Base-by-base conservation (phyloP, 371 early-diverging fungal species). In the Lichtheimia ornata region DNA sequence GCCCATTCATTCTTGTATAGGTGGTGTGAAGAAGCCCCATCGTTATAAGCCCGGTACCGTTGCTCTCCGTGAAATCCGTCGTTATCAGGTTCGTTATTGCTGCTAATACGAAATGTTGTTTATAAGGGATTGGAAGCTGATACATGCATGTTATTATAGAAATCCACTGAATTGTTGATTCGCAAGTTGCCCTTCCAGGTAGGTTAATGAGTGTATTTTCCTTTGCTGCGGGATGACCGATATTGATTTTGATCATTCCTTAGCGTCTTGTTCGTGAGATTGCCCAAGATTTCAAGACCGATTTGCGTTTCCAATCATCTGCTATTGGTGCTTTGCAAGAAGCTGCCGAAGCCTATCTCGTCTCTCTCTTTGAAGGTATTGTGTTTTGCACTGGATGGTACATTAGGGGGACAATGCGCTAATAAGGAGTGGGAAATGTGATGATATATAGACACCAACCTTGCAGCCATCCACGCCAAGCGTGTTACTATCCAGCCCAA, bases 401-500 rank as follows among this genome's bases (percentile, higher is more conserved):
- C 13, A 28, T 27, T 52, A 35, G 35, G n/a, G 47, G 18, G 47
- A 20, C 47, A 47, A n/a, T n/a, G 47, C 18, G 20, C 47, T 47
- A 47, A 47, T 20, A 20, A n/a, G 20, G 47, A 47, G 47, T 6
- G 47, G 20, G 47, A 35, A 35, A 28, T 52, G 15, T 52, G 27
- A 52, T 52, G 52, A 52, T 50, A 28, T 41, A 96, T 97, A 82
- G 97, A 99, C 86, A 98, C 98, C 72, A 96, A 98, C 88, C 86
- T 96, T 79, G 97, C 97, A 66, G 99, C 99, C 74, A 97, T 97
- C 84, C 99, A 99, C 86, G 99, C 98, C 77, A 97, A 97, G 90
- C 93, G 99, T 84, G 99, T 99, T 69, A 99, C 99, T 79, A 98
- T 99, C 84, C 96, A 97, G 87, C 96, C 97, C 76, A 97, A 96